A percentile compares a stretch with the other conserved stretches of the same genome.
phyloP scores from a whole-genome alignment of 768 basidiomycete species.

The Lactarius psammicola region DNA sequence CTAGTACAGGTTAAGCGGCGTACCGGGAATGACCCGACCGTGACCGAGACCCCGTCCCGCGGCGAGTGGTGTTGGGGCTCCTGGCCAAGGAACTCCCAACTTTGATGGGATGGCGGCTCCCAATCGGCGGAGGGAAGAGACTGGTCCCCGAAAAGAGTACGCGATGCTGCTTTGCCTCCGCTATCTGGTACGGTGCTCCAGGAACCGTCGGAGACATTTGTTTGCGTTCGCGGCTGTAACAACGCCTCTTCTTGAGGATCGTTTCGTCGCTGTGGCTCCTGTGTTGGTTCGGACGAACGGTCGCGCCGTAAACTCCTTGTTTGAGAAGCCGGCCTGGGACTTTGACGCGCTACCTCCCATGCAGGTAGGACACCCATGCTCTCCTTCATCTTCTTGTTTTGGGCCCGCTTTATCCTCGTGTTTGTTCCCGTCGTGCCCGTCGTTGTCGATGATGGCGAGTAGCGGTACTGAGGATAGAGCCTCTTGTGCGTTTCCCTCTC shows the following conservation, averaged over 20 bases:
- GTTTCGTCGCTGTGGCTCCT: neutral
- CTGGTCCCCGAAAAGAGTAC: neutral
- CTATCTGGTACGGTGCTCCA: neutral
- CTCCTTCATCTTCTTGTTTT: constrained; percentile 14
- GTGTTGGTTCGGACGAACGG: neutral
- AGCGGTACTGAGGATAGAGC: constrained; percentile 39
- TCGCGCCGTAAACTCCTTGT: neutral
- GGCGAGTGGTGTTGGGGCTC: neutral
- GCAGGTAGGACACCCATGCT: constrained; percentile 17
- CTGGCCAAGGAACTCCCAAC: constrained; percentile 4
- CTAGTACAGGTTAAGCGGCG: neutral
- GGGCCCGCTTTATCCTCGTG: constrained; percentile 11
- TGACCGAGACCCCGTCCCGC: neutral
- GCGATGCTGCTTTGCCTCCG: neutral
- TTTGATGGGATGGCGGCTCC: neutral
- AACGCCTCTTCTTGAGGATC: neutral
- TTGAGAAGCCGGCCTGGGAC: neutral
- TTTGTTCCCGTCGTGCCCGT: neutral
- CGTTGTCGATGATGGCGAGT: constrained; percentile 18
- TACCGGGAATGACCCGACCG: constrained; percentile 1
- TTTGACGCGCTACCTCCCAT: constrained; percentile 7
- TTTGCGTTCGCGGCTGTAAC: neutral
- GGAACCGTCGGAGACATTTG: neutral
- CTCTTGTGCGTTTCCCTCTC: constrained; percentile 47
- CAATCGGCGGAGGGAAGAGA: neutral